Evolutionary conservation across 1,284 basidiomycete species (phyloP), one percentile per base, ranked within the genome.

Genomic region (Cutaneotrichosporon mucoides): DNA sequence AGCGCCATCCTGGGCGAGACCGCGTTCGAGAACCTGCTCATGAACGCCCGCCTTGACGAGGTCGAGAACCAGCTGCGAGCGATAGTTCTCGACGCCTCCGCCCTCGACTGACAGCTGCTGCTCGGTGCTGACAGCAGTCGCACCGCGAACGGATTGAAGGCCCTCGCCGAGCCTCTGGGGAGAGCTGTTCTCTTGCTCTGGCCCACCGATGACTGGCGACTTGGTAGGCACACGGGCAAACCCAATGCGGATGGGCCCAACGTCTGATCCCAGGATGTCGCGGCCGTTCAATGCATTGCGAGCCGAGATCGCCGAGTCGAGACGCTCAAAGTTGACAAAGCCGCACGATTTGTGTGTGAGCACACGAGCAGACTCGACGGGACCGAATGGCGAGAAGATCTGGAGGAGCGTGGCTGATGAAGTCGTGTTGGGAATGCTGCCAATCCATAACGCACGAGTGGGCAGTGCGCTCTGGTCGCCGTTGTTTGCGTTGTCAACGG

Each of bases 201-300:
- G 68, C 13, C 70, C 67, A 46, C 71, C 70, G 36, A 73, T 62
- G 15, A 68, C 62, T 7, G 71, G 74, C 38, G 71, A 73, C 81
- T 92, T 92, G 66, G 91, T 89, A 6, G 92, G 93, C 3, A 95
- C 93, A 71, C 93, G 92, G 54, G 94, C 94, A 73, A 93, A 99
- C 2, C 94, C 95, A 63, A 98, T 96, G 47, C 92, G 88, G 66
- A 98, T 92, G 34, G 93, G 89, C 24, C 95, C 95, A 43, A 97
- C 90, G 64, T 98, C 94, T 65, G 88, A 89, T 8, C 95, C 95
- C 34, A 99, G 83, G 33, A 98, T 90, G 73, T 98, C 95, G 50
- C 92, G 87, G 24, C 92, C 92, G 71, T 97, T 95, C 59, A 99
- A 82, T 13, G 94, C 90, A 76, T 96, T 96, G 61, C 94, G 85